Conservation (phyloP, 768 basidiomycete genomes). For the Plicaturopsis crispa region DNA sequence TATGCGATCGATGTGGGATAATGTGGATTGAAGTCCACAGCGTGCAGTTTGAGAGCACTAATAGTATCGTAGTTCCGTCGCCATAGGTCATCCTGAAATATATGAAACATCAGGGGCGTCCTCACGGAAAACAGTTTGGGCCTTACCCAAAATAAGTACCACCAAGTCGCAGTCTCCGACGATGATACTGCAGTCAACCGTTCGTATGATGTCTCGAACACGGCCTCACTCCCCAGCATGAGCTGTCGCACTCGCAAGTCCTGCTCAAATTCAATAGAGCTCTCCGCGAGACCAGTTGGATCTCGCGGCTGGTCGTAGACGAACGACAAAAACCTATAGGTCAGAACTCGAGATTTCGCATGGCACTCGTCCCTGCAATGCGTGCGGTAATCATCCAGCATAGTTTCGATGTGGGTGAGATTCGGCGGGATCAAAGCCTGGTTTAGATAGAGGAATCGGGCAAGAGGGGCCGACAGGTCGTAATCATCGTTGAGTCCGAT, state of each 20-base stretch:
- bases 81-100: constrained; percentile 66
- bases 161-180: constrained; percentile 54
- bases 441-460: constrained; percentile 56
- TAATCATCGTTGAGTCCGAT: constrained; percentile 65
- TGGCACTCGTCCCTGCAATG: constrained; percentile 39
- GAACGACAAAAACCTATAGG: constrained; percentile 53
- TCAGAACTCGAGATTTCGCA: constrained; percentile 45
- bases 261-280: constrained; percentile 38
- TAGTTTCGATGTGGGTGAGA: constrained; percentile 35
- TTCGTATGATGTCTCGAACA: constrained; percentile 43
- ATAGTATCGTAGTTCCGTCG: constrained; percentile 59
- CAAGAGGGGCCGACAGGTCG: constrained; percentile 53
- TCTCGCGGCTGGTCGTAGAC: constrained; percentile 53
- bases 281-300: constrained; percentile 33
- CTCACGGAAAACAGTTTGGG: neutral
- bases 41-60: constrained; percentile 35
- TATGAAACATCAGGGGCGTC: neutral
- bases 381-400: constrained; percentile 43
- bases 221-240: constrained; percentile 33
- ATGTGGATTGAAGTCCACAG: constrained; percentile 61
- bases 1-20: constrained; percentile 70
- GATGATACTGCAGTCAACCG: constrained; percentile 42
- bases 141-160: constrained; percentile 75
- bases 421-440: constrained; percentile 36
- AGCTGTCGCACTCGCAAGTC: constrained; percentile 51